Conservation (phyloP, 805 yeast species). For the Scheffersomyces spartinae region DNA sequence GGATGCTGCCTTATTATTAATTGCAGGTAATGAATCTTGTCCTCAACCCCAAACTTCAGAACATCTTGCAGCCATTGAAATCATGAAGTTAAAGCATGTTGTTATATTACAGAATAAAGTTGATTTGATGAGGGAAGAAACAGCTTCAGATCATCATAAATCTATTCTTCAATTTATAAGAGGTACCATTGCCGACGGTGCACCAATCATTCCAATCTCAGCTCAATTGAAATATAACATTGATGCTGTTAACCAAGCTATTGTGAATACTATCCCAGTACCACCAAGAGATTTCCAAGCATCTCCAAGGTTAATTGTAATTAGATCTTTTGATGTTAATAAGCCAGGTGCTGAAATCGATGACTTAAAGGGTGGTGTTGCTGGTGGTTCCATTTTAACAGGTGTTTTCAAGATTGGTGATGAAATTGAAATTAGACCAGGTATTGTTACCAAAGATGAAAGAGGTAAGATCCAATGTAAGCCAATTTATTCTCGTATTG, state of each 20-base stretch:
- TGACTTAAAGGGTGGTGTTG: conserved; percentile 98
- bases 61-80: conserved; percentile 98
- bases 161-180: conserved; percentile 85
- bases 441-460: conserved; percentile 94
- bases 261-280: conserved; percentile 90
- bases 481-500: conserved; percentile 90
- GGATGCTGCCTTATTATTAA: conserved; percentile 95
- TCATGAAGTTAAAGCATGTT: conserved; percentile 95
- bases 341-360: conserved; percentile 97
- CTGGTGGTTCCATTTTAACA: conserved; percentile 95
- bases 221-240: conserved; percentile 98
- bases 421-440: conserved; percentile 98
- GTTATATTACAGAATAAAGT: conserved; percentile 96
- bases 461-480: conserved; percentile 82
- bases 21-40: conserved; percentile 98
- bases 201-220: conserved; percentile 96
- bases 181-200: conserved; percentile 98
- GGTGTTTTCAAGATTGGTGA: conserved; percentile 98
- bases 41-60: conserved; percentile 99
- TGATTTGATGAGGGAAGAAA: conserved; percentile 95
- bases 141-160: conserved; percentile 91
- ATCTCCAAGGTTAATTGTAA: conserved; percentile 89
- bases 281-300: conserved; percentile 93
- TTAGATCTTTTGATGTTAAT: conserved; percentile 97
- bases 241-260: conserved; percentile 95